Conservation (phyloP, 345 rosid genomes). For the Brassica juncea region DNA sequence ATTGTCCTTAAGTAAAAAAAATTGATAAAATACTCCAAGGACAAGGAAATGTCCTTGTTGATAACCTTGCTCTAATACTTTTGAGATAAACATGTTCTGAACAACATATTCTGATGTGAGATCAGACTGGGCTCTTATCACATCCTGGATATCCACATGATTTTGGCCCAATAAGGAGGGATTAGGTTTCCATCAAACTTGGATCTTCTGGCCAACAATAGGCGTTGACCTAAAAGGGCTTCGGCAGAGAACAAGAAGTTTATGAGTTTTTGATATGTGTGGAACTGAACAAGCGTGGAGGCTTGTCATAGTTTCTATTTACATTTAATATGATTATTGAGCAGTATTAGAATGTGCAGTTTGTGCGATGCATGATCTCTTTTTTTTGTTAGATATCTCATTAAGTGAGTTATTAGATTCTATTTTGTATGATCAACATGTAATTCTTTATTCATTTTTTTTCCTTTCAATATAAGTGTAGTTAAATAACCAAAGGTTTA, state of each 20-base stretch:
- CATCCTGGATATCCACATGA: not conserved
- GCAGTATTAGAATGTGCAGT: not conserved
- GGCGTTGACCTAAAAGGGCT: not conserved
- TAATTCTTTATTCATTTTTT: not conserved
- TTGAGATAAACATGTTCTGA: not conserved
- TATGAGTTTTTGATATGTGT: not conserved
- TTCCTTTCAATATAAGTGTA: too few species aligned
- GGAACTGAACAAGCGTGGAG: not conserved
- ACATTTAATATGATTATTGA: too few species aligned
- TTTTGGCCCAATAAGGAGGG: not conserved
- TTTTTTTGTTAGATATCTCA: not conserved
- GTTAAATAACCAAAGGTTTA: too few species aligned
- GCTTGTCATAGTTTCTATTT: not conserved
- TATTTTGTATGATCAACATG: not conserved
- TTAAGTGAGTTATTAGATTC: not conserved
- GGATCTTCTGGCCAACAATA: not conserved
- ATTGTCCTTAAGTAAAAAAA: too few species aligned
- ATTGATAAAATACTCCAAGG: too few species aligned
- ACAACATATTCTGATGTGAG: not conserved
- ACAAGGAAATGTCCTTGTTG: too few species aligned
- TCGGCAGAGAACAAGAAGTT: too few species aligned
- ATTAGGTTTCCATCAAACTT: not conserved
- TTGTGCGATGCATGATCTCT: not conserved
- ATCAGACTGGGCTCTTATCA: not conserved
- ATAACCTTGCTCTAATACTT: too few species aligned